A percentile compares a stretch with the other conserved stretches of the same genome.
Conservation (phyloP, 176 grass and related monocot genomes). For the Eragrostis nindensis region DNA sequence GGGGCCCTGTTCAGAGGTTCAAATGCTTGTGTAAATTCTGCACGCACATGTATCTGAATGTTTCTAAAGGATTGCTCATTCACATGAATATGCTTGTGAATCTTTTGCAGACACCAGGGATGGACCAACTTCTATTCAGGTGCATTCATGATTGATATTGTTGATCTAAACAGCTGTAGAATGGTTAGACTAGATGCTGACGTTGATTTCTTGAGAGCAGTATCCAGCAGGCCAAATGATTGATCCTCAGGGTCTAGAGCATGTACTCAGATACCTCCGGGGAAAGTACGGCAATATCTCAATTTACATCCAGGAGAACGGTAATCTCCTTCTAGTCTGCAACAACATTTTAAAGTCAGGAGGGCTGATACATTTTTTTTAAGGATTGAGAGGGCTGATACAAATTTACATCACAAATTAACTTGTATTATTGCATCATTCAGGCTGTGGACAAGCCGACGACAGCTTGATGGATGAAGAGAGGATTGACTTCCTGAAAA, state of each 20-base stretch:
- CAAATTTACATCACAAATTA: neutral
- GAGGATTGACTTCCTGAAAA: constrained; percentile 47
- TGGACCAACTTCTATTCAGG: neutral
- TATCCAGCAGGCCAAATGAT: neutral
- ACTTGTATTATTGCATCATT: neutral
- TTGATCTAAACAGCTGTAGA: constrained; percentile 8
- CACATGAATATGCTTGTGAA: neutral
- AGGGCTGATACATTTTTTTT: neutral
- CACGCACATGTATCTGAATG: neutral
- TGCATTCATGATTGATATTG: neutral
- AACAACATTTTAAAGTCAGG: neutral
- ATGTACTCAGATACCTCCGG: constrained; percentile 51
- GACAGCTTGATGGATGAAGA: constrained; percentile 35
- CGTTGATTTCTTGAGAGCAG: constrained; percentile 31
- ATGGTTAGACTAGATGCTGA: neutral
- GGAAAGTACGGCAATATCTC: constrained; percentile 53
- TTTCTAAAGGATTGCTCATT: neutral
- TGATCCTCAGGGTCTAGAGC: constrained; percentile 50
- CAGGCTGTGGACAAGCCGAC: constrained; percentile 36
- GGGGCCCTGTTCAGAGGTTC: constrained; percentile 31
- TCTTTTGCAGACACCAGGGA: neutral
- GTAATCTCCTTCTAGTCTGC: constrained; percentile 16
- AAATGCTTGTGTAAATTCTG: neutral
- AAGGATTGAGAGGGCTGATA: too few relatives aligned
- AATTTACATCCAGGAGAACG: constrained; percentile 67